phyloP scores from a whole-genome alignment of 1,284 basidiomycete genomes.

The Singerocomus inundabilis region DNA sequence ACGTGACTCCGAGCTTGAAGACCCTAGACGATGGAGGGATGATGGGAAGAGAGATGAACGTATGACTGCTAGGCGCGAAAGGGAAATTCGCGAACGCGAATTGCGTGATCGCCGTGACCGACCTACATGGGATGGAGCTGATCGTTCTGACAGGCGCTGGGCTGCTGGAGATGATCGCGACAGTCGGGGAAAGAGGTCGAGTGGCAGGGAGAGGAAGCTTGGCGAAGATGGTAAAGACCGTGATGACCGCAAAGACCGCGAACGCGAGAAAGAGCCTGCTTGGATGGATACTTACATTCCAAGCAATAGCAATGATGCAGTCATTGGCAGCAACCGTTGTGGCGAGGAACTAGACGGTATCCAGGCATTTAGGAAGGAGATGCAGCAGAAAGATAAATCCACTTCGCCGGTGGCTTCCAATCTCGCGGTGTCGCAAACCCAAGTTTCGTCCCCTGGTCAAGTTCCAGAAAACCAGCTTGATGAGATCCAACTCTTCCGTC shows the following conservation, averaged over 20 bases:
- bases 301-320: conserved; percentile 50
- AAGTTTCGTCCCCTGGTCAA: conserved; percentile 26
- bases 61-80: conserved; percentile 56
- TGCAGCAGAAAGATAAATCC: conserved; percentile 73
- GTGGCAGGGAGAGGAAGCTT: conserved; percentile 57
- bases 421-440: conserved; percentile 25
- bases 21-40: conserved; percentile 70
- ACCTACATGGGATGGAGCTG: conserved; percentile 40
- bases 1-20: conserved; percentile 51
- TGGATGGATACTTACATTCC: conserved; percentile 92
- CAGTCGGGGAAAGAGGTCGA: conserved; percentile 51
- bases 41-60: conserved; percentile 77
- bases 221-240: conserved; percentile 56
- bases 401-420: conserved; percentile 9
- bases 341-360: conserved; percentile 80
- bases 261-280: conserved; percentile 81
- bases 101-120: conserved; percentile 47
- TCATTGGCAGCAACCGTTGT: conserved; percentile 50
- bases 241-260: conserved; percentile 54
- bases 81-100: conserved; percentile 37
- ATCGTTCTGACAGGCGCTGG: conserved; percentile 53
- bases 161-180: conserved; percentile 62
- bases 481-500: conserved; percentile 83
- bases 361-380: conserved; percentile 86
- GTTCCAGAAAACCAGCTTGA: conserved; percentile 51